These are phyloP conservation scores for Nakazawaea ambrosiae DNA, from an alignment of 805 yeast species.

Conservation along the genomic window DNA sequence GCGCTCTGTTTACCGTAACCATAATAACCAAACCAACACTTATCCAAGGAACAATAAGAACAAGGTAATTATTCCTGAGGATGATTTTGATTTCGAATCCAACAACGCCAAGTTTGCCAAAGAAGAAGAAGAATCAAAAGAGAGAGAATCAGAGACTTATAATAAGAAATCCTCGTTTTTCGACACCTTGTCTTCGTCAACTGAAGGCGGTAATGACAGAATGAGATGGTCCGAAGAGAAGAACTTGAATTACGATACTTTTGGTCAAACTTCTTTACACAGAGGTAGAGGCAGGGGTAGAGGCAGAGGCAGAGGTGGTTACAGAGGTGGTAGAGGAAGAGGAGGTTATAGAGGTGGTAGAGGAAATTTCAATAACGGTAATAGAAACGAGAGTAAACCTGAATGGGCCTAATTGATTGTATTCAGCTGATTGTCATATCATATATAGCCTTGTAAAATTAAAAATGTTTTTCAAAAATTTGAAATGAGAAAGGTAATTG, in stretches of 20 bases:
- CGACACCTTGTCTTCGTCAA: constrained; percentile 73
- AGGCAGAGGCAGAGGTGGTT: constrained; percentile 29
- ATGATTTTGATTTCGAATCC: constrained; percentile 70
- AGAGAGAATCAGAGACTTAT: constrained; percentile 40
- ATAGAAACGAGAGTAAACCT: constrained; percentile 8
- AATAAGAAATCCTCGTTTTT: constrained; percentile 83
- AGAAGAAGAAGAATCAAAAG: constrained; percentile 26
- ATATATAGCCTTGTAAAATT: too few species aligned
- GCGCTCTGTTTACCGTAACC: too few species aligned
- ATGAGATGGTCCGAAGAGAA: constrained; percentile 73
- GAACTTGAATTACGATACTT: constrained; percentile 69
- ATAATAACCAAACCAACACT: not conserved
- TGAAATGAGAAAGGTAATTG: too few species aligned
- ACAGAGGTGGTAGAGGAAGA: constrained; percentile 22
- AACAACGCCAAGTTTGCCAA: constrained; percentile 66
- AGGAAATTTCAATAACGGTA: constrained; percentile 10
- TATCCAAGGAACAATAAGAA: not conserved
- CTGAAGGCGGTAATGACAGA: constrained; percentile 31
- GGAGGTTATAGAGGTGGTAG: constrained; percentile 13
- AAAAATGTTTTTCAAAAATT: too few species aligned
- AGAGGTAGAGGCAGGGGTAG: constrained; percentile 43
- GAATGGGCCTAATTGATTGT: constrained; percentile 16
- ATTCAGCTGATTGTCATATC: too few species aligned
- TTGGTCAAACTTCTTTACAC: constrained; percentile 60
- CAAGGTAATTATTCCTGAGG: constrained; percentile 31